These are phyloP conservation scores for Arxiozyma slooffiae DNA, from an alignment of 1,139 yeast genomes.

Conservation along the genomic window DNA sequence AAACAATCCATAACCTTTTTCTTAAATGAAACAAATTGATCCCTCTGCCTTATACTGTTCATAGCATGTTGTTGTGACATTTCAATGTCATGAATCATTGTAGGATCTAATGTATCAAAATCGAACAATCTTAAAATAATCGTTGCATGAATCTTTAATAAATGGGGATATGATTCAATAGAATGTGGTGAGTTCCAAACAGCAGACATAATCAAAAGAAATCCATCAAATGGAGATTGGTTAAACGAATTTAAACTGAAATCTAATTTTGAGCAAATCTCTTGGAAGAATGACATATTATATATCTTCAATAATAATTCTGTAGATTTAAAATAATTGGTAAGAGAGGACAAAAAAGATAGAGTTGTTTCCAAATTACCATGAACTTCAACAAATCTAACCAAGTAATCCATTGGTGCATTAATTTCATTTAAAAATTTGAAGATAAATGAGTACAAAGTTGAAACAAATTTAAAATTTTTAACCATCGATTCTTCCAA, in stretches of 20 bases:
- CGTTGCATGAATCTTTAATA: slow-evolving; percentile 32
- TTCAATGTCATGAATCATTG: neutral
- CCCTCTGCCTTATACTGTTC: neutral
- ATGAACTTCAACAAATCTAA: slow-evolving; percentile 30
- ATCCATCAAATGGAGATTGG: slow-evolving; percentile 16
- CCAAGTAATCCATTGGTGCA: slow-evolving; percentile 27
- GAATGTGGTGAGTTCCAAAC: slow-evolving; percentile 26
- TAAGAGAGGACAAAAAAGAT: slow-evolving; percentile 23
- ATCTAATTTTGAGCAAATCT: slow-evolving; percentile 10
- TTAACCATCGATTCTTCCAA: slow-evolving; percentile 34
- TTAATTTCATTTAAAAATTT: slow-evolving; percentile 24
- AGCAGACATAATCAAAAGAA: slow-evolving; percentile 1
- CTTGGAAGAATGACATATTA: slow-evolving; percentile 27
- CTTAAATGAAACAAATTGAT: slow-evolving; percentile 1
- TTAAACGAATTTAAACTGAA: slow-evolving; percentile 7
- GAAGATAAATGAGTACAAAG: slow-evolving; percentile 30
- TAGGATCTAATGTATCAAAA: slow-evolving; percentile 33
- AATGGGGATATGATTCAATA: slow-evolving; percentile 18
- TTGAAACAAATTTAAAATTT: slow-evolving; percentile 25
- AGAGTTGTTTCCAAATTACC: slow-evolving; percentile 21
- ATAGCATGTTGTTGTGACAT: neutral
- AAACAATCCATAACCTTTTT: neutral
- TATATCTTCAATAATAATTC: slow-evolving; percentile 18
- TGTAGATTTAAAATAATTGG: slow-evolving; percentile 18
- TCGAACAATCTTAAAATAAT: slow-evolving; percentile 45